A percentile compares a stretch with the other conserved stretches of the same genome.
phyloP scores from a whole-genome alignment of 2,329 filamentous ascomycete species.

The Pseudocercospora cruenta region DNA sequence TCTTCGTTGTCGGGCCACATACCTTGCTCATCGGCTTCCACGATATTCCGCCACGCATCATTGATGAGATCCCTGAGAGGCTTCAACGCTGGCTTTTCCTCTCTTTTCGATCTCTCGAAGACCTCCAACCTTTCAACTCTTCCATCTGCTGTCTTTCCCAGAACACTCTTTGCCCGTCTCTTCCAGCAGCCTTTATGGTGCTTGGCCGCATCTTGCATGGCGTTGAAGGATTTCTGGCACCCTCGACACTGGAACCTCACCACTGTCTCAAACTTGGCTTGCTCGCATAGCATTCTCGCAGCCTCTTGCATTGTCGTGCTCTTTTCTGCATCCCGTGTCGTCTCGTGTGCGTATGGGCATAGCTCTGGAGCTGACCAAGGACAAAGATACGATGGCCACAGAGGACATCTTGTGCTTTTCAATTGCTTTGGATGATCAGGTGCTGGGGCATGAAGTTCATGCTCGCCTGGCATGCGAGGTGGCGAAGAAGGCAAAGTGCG shows the following conservation, averaged over 20 bases:
- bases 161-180: background rate
- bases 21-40: background rate
- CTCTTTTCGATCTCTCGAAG: background rate
- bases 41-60: background rate
- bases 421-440: background rate
- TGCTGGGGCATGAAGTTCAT: background rate
- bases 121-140: constrained; percentile 36
- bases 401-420: constrained; percentile 2
- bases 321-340: background rate
- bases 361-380: background rate
- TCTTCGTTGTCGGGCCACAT: background rate
- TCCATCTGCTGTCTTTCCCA: background rate
- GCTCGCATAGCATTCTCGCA: background rate
- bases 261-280: background rate
- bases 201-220: background rate
- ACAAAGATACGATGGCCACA: constrained; percentile 1
- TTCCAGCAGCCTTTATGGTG: background rate
- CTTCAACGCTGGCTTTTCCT: background rate
- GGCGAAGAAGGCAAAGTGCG: background rate
- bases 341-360: background rate
- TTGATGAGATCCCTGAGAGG: background rate
- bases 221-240: background rate
- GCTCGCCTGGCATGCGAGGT: background rate
- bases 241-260: background rate
- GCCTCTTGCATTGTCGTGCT: background rate